A percentile compares a stretch with the other conserved stretches of the same genome.
These are phyloP conservation scores for Apophysomyces ossiformis DNA, from an alignment of 371 early-diverging fungal genomes.

Conservation along the genomic window DNA sequence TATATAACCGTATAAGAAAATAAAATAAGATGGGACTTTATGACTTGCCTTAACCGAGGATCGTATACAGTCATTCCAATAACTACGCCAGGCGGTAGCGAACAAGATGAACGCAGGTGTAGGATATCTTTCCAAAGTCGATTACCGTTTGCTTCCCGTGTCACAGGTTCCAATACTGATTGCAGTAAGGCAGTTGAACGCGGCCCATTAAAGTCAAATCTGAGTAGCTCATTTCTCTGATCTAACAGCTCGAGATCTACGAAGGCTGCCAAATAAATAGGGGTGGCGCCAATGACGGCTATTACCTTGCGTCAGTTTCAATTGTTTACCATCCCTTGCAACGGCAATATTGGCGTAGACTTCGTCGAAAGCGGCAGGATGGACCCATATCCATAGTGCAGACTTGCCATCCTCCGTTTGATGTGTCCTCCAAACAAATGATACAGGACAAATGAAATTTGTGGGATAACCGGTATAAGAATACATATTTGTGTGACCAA, in stretches of 20 bases:
- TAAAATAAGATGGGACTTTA: constrained; percentile 8
- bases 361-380: constrained; percentile 61
- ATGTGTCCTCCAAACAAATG: constrained; percentile 70
- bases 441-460: constrained; percentile 63
- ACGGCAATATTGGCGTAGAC: constrained; percentile 20
- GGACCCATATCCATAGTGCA: constrained; percentile 70
- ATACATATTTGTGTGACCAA: constrained; percentile 62
- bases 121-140: constrained; percentile 56
- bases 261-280: background rate
- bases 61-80: constrained; percentile 73
- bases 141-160: background rate
- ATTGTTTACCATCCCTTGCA: background rate
- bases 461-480: constrained; percentile 58
- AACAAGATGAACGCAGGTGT: constrained; percentile 61
- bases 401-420: constrained; percentile 21
- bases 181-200: constrained; percentile 73
- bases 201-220: constrained; percentile 82
- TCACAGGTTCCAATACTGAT: constrained; percentile 54
- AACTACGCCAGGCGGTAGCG: constrained; percentile 71
- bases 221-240: constrained; percentile 49
- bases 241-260: constrained; percentile 29
- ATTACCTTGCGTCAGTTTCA: background rate
- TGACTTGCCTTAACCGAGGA: constrained; percentile 69
- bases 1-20: constrained; percentile 29
- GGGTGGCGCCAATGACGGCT: background rate